These are phyloP conservation scores for Rosa hybrid DNA, from an alignment of 331 rosid species.

Conservation along the genomic window DNA sequence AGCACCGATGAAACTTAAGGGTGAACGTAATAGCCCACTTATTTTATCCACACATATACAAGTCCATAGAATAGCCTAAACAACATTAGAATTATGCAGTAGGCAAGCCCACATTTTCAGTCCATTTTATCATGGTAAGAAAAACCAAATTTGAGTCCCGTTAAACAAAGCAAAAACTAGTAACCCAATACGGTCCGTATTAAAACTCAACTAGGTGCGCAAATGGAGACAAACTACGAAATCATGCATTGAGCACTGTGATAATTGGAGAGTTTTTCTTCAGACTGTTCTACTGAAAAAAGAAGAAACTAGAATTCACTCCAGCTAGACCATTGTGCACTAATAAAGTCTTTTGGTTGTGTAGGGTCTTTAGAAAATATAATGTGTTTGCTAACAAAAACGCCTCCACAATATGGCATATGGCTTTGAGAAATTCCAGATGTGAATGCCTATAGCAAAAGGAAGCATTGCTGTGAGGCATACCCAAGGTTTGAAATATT, in stretches of 20 bases:
- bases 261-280: background rate
- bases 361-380: background rate
- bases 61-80: slow-evolving; percentile 7
- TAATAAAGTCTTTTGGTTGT: background rate
- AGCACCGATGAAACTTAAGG: background rate
- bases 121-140: background rate
- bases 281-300: background rate
- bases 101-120: background rate
- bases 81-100: background rate
- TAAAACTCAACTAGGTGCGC: background rate
- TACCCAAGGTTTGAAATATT: background rate
- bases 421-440: background rate
- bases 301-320: background rate
- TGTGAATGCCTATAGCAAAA: background rate
- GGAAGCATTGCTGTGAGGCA: background rate
- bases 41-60: background rate
- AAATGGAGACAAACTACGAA: background rate
- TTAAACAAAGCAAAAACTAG: background rate
- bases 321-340: background rate
- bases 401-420: background rate
- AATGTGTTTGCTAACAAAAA: background rate
- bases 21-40: background rate
- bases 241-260: background rate
- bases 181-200: background rate
- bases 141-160: background rate